A percentile compares a stretch with the other conserved stretches of the same genome.
phyloP scores from a whole-genome alignment of 2,329 filamentous ascomycete species.

The Claviceps sp. region DNA sequence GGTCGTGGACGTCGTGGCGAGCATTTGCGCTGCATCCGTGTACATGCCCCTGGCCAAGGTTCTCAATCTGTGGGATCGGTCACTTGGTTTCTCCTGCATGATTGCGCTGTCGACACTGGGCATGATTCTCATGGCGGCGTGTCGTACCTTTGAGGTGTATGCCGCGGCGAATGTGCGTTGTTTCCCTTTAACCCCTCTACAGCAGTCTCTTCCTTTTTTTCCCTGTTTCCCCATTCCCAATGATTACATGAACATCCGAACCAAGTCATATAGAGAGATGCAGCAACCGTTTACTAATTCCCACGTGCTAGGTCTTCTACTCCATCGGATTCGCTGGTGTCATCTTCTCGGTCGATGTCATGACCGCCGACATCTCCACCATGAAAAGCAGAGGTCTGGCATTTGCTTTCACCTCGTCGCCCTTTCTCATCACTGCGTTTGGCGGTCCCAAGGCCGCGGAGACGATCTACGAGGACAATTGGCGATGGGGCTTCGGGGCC shows the following conservation, averaged over 20 bases:
- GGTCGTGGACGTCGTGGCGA: slow-evolving; percentile 39
- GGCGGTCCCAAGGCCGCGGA: slow-evolving; percentile 23
- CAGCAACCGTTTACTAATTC: background rate
- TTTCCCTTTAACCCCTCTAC: too few relatives aligned
- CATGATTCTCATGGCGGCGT: slow-evolving; percentile 49
- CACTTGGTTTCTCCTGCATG: slow-evolving; percentile 44
- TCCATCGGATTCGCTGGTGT: slow-evolving; percentile 46
- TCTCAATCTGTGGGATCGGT: slow-evolving; percentile 49
- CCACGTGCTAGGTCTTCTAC: slow-evolving; percentile 40
- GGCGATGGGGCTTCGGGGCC: slow-evolving; percentile 37
- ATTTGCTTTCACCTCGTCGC: slow-evolving; percentile 26
- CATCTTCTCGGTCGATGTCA: slow-evolving; percentile 48
- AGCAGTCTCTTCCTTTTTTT: background rate
- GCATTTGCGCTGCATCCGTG: slow-evolving; percentile 41
- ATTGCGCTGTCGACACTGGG: slow-evolving; percentile 31
- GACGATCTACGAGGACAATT: slow-evolving; percentile 16
- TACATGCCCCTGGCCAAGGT: slow-evolving; percentile 51
- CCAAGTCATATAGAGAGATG: too few relatives aligned
- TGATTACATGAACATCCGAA: background rate
- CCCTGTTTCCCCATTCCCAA: background rate
- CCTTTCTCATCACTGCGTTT: slow-evolving; percentile 33
- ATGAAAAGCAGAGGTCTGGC: slow-evolving; percentile 24
- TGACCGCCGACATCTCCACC: slow-evolving; percentile 48
- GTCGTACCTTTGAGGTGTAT: slow-evolving; percentile 26
- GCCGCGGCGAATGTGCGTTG: slow-evolving; percentile 34